A percentile compares a stretch with the other conserved stretches of the same genome.
Evolutionary conservation across 1,284 basidiomycete species (phyloP).

Genomic region (Ganoderma lucidum): DNA sequence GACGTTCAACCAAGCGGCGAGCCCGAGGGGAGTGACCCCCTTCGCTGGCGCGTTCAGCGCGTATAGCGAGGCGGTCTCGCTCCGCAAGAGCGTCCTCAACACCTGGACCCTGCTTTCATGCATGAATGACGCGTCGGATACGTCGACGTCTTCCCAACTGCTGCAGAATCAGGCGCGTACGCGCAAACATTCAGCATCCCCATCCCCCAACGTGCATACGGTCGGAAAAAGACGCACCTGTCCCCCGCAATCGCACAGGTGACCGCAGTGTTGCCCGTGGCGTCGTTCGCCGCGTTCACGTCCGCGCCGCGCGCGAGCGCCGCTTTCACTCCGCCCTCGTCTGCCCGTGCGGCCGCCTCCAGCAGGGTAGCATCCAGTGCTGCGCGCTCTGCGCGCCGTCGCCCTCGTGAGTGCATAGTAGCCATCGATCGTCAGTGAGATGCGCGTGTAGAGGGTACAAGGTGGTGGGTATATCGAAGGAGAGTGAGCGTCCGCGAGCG

Average conservation of each 20-base stretch:
- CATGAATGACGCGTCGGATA: conserved; percentile 70
- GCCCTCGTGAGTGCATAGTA: conserved; percentile 17
- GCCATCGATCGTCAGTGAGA: conserved; percentile 23
- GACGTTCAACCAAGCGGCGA: conserved; percentile 77
- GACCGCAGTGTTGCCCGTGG: conserved; percentile 64
- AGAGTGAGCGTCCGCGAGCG: conserved; percentile 15
- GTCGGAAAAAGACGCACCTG: conserved; percentile 50
- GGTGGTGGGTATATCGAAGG: conserved; percentile 16
- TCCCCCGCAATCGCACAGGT: conserved; percentile 75
- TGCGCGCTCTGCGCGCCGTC: conserved; percentile 27
- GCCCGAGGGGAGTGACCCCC: conserved; percentile 76
- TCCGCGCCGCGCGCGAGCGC: conserved; percentile 69
- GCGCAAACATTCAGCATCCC: conserved; percentile 11
- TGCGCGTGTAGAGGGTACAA: conserved; percentile 2
- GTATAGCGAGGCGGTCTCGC: conserved; percentile 65
- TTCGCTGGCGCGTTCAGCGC: conserved; percentile 76
- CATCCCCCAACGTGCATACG: background rate
- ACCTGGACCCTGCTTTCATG: conserved; percentile 60
- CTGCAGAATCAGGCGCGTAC: conserved; percentile 11
- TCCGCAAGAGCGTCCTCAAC: conserved; percentile 59
- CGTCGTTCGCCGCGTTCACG: conserved; percentile 65
- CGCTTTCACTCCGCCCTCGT: conserved; percentile 57
- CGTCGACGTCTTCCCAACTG: conserved; percentile 73
- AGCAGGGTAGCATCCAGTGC: conserved; percentile 48
- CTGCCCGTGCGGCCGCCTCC: conserved; percentile 63